Percentiles rank a stretch among this genome's conserved stretches.
These are phyloP conservation scores for Phylloporus sp. DNA, from an alignment of 1,284 basidiomycete genomes.

Conservation along the genomic window DNA sequence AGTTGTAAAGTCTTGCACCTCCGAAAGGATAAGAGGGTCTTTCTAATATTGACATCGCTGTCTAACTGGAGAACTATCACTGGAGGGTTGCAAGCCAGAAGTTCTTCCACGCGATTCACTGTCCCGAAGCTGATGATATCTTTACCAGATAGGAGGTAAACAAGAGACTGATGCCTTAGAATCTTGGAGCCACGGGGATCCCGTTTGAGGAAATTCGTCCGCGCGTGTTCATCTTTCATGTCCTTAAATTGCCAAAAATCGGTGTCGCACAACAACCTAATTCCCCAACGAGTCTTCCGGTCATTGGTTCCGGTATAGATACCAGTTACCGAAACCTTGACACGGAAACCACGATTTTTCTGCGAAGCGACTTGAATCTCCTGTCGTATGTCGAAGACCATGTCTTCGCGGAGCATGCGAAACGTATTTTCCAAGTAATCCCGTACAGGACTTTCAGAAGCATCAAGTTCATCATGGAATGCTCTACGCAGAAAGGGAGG, in stretches of 20 bases:
- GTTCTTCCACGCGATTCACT: conserved; percentile 61
- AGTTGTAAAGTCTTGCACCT: conserved; percentile 47
- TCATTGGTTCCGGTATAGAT: conserved; percentile 46
- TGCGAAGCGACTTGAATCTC: conserved; percentile 54
- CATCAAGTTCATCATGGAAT: conserved; percentile 48
- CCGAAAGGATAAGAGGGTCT: conserved; percentile 50
- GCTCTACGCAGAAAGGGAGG: conserved; percentile 55
- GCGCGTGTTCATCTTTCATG: conserved; percentile 30
- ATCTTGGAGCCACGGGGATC: conserved; percentile 47
- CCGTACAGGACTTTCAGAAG: conserved; percentile 44
- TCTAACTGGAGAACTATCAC: conserved; percentile 61
- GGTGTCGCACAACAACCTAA: conserved; percentile 49
- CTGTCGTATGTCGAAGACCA: conserved; percentile 68
- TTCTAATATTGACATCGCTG: conserved; percentile 45
- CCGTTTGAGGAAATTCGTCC: conserved; percentile 46
- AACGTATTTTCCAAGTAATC: conserved; percentile 71
- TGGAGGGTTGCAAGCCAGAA: conserved; percentile 55
- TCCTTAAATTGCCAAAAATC: conserved; percentile 52
- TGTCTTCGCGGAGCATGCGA: conserved; percentile 69
- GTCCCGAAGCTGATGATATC: conserved; percentile 61
- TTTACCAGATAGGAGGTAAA: conserved; percentile 57
- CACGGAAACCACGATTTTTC: conserved; percentile 49
- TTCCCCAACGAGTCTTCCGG: conserved; percentile 54
- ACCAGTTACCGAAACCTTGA: conserved; percentile 48
- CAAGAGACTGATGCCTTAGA: conserved; percentile 58